Percentiles rank a stretch among this genome's conserved stretches.
Evolutionary conservation across 495 filamentous ascomycete genomes (phyloP).

Genomic region (Usnea hakonensis): DNA sequence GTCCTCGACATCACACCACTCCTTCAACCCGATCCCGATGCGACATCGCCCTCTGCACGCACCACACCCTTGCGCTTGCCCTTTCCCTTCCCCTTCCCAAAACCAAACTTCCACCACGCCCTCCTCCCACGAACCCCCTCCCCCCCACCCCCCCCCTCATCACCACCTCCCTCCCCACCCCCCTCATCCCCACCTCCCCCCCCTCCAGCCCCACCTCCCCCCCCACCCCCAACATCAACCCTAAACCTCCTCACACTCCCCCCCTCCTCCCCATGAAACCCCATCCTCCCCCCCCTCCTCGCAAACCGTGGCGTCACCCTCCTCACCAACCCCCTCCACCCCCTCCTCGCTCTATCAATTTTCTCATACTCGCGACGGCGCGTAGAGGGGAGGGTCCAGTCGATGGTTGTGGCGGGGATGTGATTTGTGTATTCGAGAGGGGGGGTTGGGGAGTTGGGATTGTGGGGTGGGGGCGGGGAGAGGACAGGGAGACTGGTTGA

Average conservation of each 20-base stretch:
- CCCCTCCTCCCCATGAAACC: conserved; percentile 35
- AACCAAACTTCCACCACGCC: background rate
- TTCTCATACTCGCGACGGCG: conserved; percentile 43
- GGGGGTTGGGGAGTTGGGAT: background rate
- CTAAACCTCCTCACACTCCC: conserved; percentile 43
- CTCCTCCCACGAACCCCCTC: background rate
- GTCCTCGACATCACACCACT: too few species aligned
- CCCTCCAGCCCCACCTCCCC: background rate
- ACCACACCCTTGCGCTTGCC: background rate
- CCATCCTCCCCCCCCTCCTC: conserved; percentile 27
- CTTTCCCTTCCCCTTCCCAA: background rate
- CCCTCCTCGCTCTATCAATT: conserved; percentile 42
- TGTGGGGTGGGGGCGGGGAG: too few species aligned
- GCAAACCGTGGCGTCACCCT: conserved; percentile 39
- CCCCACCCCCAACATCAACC: conserved; percentile 41
- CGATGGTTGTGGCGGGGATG: conserved; percentile 38
- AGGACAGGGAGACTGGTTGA: conserved; percentile 8
- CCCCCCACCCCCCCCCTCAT: conserved; percentile 30
- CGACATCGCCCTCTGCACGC: background rate
- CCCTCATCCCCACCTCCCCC: conserved; percentile 27
- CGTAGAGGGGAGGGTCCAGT: conserved; percentile 43
- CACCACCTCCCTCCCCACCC: conserved; percentile 42
- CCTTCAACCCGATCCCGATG: background rate
- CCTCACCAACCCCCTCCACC: conserved; percentile 40
- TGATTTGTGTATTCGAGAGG: conserved; percentile 9